Base-by-base conservation (phyloP, 805 yeast genomes). In the Candida gorgasii region DNA sequence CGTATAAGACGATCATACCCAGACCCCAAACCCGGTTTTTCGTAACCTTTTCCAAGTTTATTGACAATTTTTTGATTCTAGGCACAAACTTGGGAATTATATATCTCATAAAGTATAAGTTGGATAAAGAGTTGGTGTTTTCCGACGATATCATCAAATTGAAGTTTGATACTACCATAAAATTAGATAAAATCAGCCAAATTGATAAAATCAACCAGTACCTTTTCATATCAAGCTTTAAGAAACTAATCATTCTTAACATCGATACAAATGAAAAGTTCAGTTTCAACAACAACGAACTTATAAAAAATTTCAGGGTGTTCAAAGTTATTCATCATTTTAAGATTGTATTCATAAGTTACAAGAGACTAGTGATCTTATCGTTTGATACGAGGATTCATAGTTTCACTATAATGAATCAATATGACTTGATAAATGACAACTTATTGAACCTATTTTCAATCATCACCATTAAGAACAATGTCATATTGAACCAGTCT, bases 81-180 rank as follows among this genome's bases (percentile, higher is more conserved):
- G 53, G 53, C 2, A 49, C 50, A 4, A 49, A 49, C 17, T 28
- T 39, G 12, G 53, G 53, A 3, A 40, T 44, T 7, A 31, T 49
- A n/a, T 49, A 49, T 29, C 29, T 46, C 3, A 36, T 49, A 6
- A 41, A 44, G 18, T 42, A 22, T 24, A 41, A 30, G 8, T 35
- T 19, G 3, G 28, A 44, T 22, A 23, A 40, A 7, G 40, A 35
- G 2, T 11, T 48, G 2, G 18, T 22, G 11, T 48, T 48, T 35
- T 44, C 15, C 13, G 36, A 42, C 8, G 49, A 46, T 32, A 39
- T 49, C 5, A 41, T 46, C 11, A 49, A 49, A 28, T 46, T 46
- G 31, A 44, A 44, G 22, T 46, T 46, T 23, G 50, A 49, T 26
- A 42, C 42, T n/a, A 35, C 41, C 1, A 38, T 45, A 16, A 46